Evolutionary conservation across 2,329 filamentous ascomycete genomes (phyloP), one percentile per base, ranked within the genome.

Genomic region (Phaeosphaeria sp.): DNA sequence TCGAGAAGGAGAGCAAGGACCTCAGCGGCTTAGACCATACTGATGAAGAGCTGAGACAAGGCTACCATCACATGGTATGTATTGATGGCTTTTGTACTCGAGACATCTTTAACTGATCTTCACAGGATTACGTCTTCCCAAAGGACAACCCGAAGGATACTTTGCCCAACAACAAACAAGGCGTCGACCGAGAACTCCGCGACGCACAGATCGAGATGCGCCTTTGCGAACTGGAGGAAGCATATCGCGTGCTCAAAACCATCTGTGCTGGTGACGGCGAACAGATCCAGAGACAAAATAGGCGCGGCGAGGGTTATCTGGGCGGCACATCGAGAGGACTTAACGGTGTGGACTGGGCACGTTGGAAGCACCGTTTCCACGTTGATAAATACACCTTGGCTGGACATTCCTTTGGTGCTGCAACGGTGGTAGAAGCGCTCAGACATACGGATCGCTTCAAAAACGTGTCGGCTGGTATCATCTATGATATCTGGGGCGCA

Each of bases 401-500:
- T 64, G 87, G 88, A 0, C 88, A 91, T 68, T 89, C 86, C 1
- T 90, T 91, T 63, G 88, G 88, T 18, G 87, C 86, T 2, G 87
- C 87, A 8, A 89, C 87, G 0, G 82, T 84, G 0, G 81, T 88
- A 1, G 86, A 90, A 66, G 80, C 87, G 5, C 78, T 89, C 33
- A 79, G 88, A 20, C 79, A 85, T 50, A 73, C 78, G 24, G 79
- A 85, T 21, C 78, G 82, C 11, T 87, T 89, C 57, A 65, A 78
- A 8, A 88, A 85, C 73, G 77, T 90, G 21, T 81, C 84, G 3
- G 87, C 89, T 66, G 87, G 86, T 1, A 85, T 91, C 55, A 83
- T 89, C 24, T 86, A 90, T 56, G 88, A 90, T 62, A 84, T 87
- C 7, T 90, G 87, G 87, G 87, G 79, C 74, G 68, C 84, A 68